Evolutionary conservation across 345 rosid species (phyloP).

Genomic region (Sisymbrium irio): DNA sequence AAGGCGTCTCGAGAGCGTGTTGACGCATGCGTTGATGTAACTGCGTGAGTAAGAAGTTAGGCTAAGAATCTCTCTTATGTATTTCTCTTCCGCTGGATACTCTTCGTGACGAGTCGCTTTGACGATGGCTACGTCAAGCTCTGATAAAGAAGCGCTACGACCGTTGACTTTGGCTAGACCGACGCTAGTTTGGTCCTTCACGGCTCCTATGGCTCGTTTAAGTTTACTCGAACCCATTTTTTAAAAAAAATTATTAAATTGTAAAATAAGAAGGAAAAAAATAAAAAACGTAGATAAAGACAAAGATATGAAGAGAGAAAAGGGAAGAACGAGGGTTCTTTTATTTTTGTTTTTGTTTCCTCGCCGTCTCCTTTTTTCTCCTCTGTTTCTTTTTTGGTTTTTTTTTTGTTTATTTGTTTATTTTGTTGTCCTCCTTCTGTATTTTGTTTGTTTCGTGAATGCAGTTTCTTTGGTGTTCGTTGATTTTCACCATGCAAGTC

Average conservation of each 20-base stretch:
- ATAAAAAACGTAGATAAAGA: not conserved
- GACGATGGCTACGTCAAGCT: slow-evolving; percentile 80
- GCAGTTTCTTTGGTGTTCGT: slow-evolving; percentile 30
- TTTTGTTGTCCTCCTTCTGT: slow-evolving; percentile 1
- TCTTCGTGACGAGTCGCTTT: slow-evolving; percentile 91
- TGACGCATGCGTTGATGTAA: slow-evolving; percentile 54
- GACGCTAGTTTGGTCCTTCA: slow-evolving; percentile 90
- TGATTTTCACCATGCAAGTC: slow-evolving; percentile 19
- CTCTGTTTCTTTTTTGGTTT: slow-evolving; percentile 18
- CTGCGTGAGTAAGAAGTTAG: slow-evolving; percentile 65
- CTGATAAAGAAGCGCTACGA: slow-evolving; percentile 58
- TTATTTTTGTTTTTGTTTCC: slow-evolving; percentile 16
- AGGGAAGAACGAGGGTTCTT: slow-evolving; percentile 32
- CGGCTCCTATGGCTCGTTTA: slow-evolving; percentile 70
- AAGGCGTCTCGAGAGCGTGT: slow-evolving; percentile 58
- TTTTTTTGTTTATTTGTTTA: not conserved
- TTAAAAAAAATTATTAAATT: not conserved
- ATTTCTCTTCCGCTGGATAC: slow-evolving; percentile 74
- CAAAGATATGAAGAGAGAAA: slow-evolving; percentile 35
- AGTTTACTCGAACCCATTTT: slow-evolving; percentile 73
- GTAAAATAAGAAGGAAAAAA: not conserved
- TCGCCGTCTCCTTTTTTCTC: slow-evolving; percentile 39
- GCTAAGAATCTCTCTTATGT: slow-evolving; percentile 71
- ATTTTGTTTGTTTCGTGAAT: slow-evolving; percentile 9
- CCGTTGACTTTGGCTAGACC: slow-evolving; percentile 78